phyloP scores from a whole-genome alignment of 129 eudicot genomes.

The Oenanthe sinensis region DNA sequence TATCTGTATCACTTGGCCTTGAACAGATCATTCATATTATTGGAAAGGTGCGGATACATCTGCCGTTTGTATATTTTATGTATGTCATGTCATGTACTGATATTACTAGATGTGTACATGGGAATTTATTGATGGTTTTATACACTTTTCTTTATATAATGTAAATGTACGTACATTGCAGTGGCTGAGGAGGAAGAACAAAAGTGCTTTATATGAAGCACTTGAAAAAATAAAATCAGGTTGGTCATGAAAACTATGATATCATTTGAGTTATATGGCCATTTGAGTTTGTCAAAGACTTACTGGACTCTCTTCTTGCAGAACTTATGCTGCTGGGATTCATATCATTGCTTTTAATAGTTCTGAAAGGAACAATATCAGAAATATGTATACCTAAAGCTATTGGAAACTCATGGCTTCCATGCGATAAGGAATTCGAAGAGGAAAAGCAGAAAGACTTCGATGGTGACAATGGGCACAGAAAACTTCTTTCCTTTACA shows the following conservation, averaged over 20 bases:
- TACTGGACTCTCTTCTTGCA: background rate
- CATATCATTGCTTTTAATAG: conserved; percentile 46
- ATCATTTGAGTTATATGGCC: background rate
- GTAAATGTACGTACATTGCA: conserved; percentile 5
- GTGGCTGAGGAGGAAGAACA: conserved; percentile 43
- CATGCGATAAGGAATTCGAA: conserved; percentile 33
- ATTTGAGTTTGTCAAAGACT: background rate
- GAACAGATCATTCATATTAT: conserved; percentile 35
- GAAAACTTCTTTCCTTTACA: conserved; percentile 21
- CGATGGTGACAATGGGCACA: conserved; percentile 9
- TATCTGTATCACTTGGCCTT: conserved; percentile 38
- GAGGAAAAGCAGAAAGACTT: conserved; percentile 11
- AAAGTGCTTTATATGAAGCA: conserved; percentile 45
- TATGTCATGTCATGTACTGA: background rate
- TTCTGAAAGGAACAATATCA: conserved; percentile 28
- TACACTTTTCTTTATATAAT: background rate
- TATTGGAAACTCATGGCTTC: conserved; percentile 50
- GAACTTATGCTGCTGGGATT: conserved; percentile 59
- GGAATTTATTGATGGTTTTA: background rate
- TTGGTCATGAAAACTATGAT: background rate
- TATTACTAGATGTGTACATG: background rate
- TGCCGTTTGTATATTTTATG: background rate
- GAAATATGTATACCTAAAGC: conserved; percentile 40
- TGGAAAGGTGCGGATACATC: conserved; percentile 28
- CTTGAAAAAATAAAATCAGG: conserved; percentile 54